Conservation (phyloP, 208 protist species). For the Naegleria fowleri region DNA sequence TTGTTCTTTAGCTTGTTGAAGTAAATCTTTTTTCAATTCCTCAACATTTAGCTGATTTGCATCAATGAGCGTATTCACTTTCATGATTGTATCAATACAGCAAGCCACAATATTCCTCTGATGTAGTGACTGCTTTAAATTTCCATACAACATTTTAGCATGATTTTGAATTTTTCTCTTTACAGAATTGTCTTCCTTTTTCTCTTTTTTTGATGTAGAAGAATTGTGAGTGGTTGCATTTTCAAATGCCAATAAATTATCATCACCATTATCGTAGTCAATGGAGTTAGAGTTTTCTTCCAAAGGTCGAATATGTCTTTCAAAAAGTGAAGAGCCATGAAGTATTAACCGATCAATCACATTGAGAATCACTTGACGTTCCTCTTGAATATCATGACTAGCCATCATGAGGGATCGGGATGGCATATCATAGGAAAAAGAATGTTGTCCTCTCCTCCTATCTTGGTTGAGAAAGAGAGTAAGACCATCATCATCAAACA, state of each 20-base stretch:
- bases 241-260: background rate
- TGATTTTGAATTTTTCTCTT: background rate
- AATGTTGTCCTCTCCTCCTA: too few relatives aligned
- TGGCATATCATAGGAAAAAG: too few relatives aligned
- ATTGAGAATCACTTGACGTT: background rate
- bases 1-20: background rate
- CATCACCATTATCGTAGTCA: background rate
- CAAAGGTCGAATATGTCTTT: background rate
- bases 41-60: background rate
- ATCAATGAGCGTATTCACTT: background rate
- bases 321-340: background rate
- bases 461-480: too few relatives aligned
- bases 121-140: background rate
- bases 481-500: too few relatives aligned
- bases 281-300: too few relatives aligned
- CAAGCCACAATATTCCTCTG: background rate
- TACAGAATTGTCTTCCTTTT: background rate
- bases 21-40: background rate
- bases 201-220: background rate
- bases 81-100: background rate
- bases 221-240: background rate
- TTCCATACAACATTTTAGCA: background rate
- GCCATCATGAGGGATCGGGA: too few relatives aligned
- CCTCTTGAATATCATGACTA: background rate
- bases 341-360: background rate